Evolutionary conservation across 805 yeast species (phyloP), one percentile per base, ranked within the genome.

Genomic region (Wickerhamiella allomyrinae): DNA sequence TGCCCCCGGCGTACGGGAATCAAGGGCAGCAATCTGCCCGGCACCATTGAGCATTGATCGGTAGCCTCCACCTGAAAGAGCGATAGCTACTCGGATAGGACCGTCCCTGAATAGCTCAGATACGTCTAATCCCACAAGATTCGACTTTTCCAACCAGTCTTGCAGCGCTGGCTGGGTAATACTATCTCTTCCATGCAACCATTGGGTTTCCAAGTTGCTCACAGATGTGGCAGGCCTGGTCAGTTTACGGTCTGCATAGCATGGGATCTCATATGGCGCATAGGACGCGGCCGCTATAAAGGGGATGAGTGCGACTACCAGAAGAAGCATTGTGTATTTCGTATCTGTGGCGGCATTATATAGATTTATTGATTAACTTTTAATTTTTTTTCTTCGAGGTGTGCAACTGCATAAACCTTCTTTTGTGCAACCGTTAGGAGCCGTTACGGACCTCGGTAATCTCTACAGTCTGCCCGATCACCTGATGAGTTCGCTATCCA

Each of bases 31-130:
- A 19, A 85, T 61, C 57, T 77, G 75, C 23, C 95, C 95, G 10
- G 94, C 94, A 2, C 94, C 94, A 44, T 69, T 62, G 37, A 85
- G 62, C 83, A 85, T 82, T 25, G 95, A 93, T 48, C 95, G 70
- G 58, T 81, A 85, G 3, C 95, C 95, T 55, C 95, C 95, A 37
- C 95, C 95, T 13, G 83, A 70, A 49, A 75, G 73, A 8, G 80
- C 75, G 23, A 72, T 49, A 3, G 75, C 85, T 34, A 79, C 63
- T 38, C 68, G 65, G 43, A 71, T 64, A 7, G 71, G 15, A 6
- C 14, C 20, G 40, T 51, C 47, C 24, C 43, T 37, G 31, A 51
- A 38, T 41, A 50, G 67, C 15, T 39, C 25, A 2, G 66, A 64
- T 2, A 70, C 69, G 46, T 71, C 68, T 48, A 74, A 71, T 46